Base-by-base conservation (phyloP, 352 stramenopile species). In the Pythium utonaiense region DNA sequence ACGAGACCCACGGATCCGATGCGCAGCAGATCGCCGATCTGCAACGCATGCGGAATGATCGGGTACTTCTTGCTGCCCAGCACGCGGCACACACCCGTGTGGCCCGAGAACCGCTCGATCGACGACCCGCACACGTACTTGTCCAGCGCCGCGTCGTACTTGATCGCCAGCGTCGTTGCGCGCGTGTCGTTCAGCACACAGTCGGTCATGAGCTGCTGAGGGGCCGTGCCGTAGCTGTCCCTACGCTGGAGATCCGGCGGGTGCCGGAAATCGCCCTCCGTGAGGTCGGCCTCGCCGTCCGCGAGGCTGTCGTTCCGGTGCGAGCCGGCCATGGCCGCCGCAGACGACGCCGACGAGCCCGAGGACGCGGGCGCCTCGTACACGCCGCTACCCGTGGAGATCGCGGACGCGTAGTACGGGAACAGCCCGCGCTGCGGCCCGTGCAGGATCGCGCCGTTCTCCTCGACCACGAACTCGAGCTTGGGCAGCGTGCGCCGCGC, bases 1-100 rank as follows among this genome's bases (percentile, higher is more conserved):
- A 97, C 89, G n/a, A 97, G 74, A 3, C 90, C 90, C 1, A 97
- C 90, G 0, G 80, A 95, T n/a, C 90, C 90, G 47, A 97, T 95
- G 21, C 90, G 68, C 22, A 97, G 69, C 30, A 96, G 69, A 70
- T 96, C 87, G 19, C 87, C 87, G 38, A 96, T 73, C 47, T 82
- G 69, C 33, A 96, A 73, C 33, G 60, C 83, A 51, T 94, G 84
- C 12, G 78, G 76, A 49, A 86, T 90, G 28, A 88, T 78, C 5
- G 81, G 79, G 50, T 93, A 89, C 57, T 92, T 91, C 60, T 94
- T 93, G 45, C 86, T 95, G 27, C 88, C 89, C 19, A 97, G 73
- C 47, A 97, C 89, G 62, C 86, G 74, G 62, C 90, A 97, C 34
- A 96, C 92, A 40, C 90, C 89, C 34, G 89, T 96, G 72, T 97